phyloP scores from a whole-genome alignment of 2,329 filamentous ascomycete genomes.

The Botrytis sinoallii region DNA sequence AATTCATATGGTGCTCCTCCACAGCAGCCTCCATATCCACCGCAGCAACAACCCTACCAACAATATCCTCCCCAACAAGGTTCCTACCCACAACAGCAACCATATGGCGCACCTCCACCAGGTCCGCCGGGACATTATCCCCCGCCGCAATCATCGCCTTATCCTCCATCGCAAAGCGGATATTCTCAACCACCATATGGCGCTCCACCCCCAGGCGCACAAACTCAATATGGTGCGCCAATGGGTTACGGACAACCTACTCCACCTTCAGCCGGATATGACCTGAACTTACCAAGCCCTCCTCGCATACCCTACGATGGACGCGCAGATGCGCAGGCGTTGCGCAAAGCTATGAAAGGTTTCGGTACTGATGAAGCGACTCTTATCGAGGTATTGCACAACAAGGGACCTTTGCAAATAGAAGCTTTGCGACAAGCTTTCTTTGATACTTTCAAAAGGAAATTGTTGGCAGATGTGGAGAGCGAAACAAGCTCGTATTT shows the following conservation, averaged over 20 bases:
- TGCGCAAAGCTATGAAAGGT: conserved; percentile 86
- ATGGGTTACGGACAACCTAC: conserved; percentile 47
- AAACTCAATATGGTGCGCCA: conserved; percentile 21
- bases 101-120: conserved; percentile 39
- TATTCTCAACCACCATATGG: conserved; percentile 22
- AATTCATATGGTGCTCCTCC: conserved; percentile 27
- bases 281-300: conserved; percentile 45
- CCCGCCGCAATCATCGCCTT: conserved; percentile 48
- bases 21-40: conserved; percentile 33
- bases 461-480: conserved; percentile 71
- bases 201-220: conserved; percentile 36
- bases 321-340: conserved; percentile 62
- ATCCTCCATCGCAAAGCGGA: conserved; percentile 26
- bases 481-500: conserved; percentile 76
- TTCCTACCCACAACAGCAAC: conserved; percentile 45
- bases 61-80: conserved; percentile 20
- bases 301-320: conserved; percentile 70
- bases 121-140: conserved; percentile 21
- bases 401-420: conserved; percentile 75
- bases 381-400: conserved; percentile 67
- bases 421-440: conserved; percentile 66
- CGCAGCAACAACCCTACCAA: conserved; percentile 17
- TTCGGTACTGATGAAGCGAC: conserved; percentile 84
- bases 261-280: conserved; percentile 71
- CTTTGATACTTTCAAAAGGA: conserved; percentile 59